Base-by-base conservation (phyloP, 129 eudicot species). In the Flaveria robusta region DNA sequence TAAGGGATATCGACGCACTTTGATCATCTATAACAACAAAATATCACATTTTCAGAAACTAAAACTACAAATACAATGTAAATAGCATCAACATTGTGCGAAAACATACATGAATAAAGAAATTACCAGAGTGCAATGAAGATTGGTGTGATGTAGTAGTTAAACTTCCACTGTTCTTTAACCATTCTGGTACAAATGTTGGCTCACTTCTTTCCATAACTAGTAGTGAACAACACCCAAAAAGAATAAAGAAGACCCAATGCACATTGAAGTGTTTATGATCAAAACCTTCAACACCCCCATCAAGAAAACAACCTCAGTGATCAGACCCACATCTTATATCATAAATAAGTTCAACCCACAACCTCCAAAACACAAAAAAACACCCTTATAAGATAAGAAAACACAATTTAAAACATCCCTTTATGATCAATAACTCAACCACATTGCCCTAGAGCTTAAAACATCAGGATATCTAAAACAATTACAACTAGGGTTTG, bases 161-260 rank as follows among this genome's bases (percentile, higher is more conserved):
- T 34, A 72, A 79, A 74, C 83, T 84, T 75, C 92, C 97, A 74
- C 80, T 81, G 81, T 77, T 87, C 71, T 84, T 94, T 83, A 94
- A 78, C 98, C 98, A 94, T 85, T 91, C 91, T 0, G 98, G 98
- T 58, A 87, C 92, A 76, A 94, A 87, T 58, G 96, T 79, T 47
- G 98, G 98, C 78, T 94, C 98, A 88, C 86, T 89, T 87, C 49
- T 94, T 71, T 87, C 98, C 98, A 94, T 94, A 83, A 80, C 50
- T 81, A 81, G 67, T 66, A 70, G 79, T 74, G 66, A 81, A 87
- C 96, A 89, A 84, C 85, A 79, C 27, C 77, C 5, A 29, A 67
- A 70, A 77, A 74, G 59, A 27, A 34, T 34, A 34, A 5, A 34
- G 1, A 34, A 34, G 39, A 27, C 68, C 79, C 81, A 75, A 84